Percentiles rank a stretch among this genome's conserved stretches.
Evolutionary conservation across 2,329 filamentous ascomycete species (phyloP).

Genomic region (Penicillium fuscoglaucum): DNA sequence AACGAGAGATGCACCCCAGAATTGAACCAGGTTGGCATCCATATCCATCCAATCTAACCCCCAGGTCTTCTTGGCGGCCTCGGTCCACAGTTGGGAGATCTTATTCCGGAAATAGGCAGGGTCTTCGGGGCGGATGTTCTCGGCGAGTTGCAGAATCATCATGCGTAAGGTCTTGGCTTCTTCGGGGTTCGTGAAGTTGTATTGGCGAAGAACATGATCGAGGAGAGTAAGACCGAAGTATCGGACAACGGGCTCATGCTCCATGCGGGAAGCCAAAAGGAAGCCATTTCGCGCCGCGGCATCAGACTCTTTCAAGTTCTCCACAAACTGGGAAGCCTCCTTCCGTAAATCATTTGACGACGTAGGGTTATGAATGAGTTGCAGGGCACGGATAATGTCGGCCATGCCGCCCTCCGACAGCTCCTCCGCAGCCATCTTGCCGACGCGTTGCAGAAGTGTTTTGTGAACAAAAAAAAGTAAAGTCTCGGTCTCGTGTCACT

Average conservation of each 20-base stretch:
- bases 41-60: constrained; percentile 91
- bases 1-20: constrained; percentile 67
- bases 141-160: constrained; percentile 78
- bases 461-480: neutral
- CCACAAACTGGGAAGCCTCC: constrained; percentile 81
- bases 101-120: constrained; percentile 88
- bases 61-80: constrained; percentile 91
- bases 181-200: constrained; percentile 68
- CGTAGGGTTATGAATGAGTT: constrained; percentile 79
- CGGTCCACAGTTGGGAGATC: constrained; percentile 89
- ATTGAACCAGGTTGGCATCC: constrained; percentile 76
- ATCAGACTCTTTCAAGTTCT: constrained; percentile 74
- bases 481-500: neutral
- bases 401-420: constrained; percentile 40
- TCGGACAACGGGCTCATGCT: constrained; percentile 77
- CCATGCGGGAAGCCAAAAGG: constrained; percentile 71
- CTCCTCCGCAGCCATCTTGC: constrained; percentile 37
- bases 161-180: constrained; percentile 68
- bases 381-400: constrained; percentile 76
- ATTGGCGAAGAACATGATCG: constrained; percentile 84
- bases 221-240: constrained; percentile 93
- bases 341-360: constrained; percentile 79
- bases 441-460: constrained; percentile 6
- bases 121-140: constrained; percentile 68
- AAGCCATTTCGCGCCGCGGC: constrained; percentile 85